Conservation (phyloP, 179 eudicot genomes). For the Spinacia oleracea region DNA sequence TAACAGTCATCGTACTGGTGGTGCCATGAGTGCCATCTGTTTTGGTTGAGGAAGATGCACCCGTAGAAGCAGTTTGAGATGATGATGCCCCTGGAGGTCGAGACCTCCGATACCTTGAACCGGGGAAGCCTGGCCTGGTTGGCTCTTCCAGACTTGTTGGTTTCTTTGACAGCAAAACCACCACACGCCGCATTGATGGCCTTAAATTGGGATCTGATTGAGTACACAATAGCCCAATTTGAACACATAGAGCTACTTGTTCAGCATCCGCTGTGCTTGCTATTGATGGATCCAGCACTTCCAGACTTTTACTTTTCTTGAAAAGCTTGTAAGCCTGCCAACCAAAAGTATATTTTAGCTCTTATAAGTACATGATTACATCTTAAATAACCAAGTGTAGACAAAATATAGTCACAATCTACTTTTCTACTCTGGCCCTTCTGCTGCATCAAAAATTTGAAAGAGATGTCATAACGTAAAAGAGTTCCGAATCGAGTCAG, state of each 20-base stretch:
- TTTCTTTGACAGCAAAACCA: conserved; percentile 59
- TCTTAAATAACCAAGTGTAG: too few relatives aligned
- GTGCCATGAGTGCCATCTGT: conserved; percentile 35
- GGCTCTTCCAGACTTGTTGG: conserved; percentile 60
- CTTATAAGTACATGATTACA: background rate
- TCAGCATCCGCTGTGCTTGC: conserved; percentile 50
- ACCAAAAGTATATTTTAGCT: background rate
- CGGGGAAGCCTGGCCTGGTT: conserved; percentile 55
- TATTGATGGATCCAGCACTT: conserved; percentile 60
- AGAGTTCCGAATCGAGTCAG: too few relatives aligned
- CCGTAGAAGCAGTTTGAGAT: conserved; percentile 39
- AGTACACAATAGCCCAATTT: conserved; percentile 67
- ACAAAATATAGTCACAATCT: too few relatives aligned
- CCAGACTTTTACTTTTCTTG: conserved; percentile 57
- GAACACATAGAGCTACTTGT: conserved; percentile 57
- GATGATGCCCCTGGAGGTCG: conserved; percentile 34
- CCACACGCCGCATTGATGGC: conserved; percentile 75
- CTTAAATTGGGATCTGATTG: conserved; percentile 68
- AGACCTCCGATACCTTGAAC: conserved; percentile 43
- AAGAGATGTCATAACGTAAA: background rate
- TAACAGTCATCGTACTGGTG: conserved; percentile 34
- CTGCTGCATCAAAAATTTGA: background rate
- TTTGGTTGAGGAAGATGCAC: conserved; percentile 30
- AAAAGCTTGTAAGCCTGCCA: conserved; percentile 72
- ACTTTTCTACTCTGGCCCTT: background rate